These are phyloP conservation scores for Lodderomyces elongisporus DNA, from an alignment of 1,139 yeast genomes.

Conservation along the genomic window DNA sequence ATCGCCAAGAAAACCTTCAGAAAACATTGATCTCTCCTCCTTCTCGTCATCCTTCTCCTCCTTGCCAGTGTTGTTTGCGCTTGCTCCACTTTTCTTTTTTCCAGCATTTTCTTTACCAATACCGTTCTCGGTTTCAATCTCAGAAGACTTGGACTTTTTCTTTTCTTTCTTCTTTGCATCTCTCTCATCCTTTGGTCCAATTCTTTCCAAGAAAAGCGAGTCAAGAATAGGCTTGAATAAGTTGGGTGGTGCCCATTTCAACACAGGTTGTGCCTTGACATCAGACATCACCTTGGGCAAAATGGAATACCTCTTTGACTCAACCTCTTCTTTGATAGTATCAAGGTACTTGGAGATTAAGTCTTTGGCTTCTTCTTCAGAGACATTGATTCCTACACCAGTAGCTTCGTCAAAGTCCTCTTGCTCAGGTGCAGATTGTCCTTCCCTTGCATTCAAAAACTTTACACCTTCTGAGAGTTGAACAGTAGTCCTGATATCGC, in stretches of 20 bases:
- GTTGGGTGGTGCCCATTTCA: slow-evolving; percentile 91
- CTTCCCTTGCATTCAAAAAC: slow-evolving; percentile 50
- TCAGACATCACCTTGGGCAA: slow-evolving; percentile 76
- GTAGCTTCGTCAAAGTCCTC: slow-evolving; percentile 49
- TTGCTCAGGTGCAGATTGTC: slow-evolving; percentile 29
- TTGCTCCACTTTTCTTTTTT: slow-evolving; percentile 22
- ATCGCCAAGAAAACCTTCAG: slow-evolving; percentile 93
- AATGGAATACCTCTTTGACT: slow-evolving; percentile 66
- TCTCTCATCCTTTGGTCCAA: slow-evolving; percentile 96
- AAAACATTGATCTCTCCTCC: slow-evolving; percentile 75
- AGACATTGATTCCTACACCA: slow-evolving; percentile 78
- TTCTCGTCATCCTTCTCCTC: slow-evolving; percentile 20
- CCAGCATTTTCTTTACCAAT: slow-evolving; percentile 11
- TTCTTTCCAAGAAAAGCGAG: slow-evolving; percentile 55
- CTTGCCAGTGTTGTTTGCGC: slow-evolving; percentile 17
- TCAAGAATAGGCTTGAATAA: slow-evolving; percentile 85
- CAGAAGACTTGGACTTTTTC: slow-evolving; percentile 32
- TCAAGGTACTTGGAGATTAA: slow-evolving; percentile 59
- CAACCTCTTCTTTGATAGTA: slow-evolving; percentile 53
- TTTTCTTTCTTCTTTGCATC: slow-evolving; percentile 79
- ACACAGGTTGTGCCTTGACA: slow-evolving; percentile 62
- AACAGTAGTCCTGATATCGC: slow-evolving; percentile 57
- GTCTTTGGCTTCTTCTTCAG: slow-evolving; percentile 56
- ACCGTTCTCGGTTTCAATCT: not conserved
- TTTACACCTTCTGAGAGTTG: slow-evolving; percentile 82